Evolutionary conservation across 1,284 basidiomycete genomes (phyloP), one percentile per base, ranked within the genome.

Genomic region (Trichosporon faecale): DNA sequence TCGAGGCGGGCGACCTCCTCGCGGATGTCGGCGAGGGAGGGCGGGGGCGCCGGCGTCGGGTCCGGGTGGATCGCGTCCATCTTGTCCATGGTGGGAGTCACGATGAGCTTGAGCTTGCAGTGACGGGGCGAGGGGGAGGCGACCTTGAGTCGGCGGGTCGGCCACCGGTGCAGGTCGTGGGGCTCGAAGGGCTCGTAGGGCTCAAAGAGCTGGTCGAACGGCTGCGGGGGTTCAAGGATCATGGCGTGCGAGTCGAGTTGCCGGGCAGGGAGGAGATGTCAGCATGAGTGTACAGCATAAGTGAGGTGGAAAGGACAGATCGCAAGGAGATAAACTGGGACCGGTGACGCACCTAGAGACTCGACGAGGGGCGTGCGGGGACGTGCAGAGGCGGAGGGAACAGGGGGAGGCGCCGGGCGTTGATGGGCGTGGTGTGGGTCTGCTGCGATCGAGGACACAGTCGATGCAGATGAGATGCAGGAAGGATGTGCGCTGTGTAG

Each of bases 1-100:
- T 94, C 91, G 76, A 94, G 89, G 8, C 85, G 83, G 16, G 75
- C 68, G 67, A 86, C 81, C 67, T 85, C 84, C 57, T 79, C 82
- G 31, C 85, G 83, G 61, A 86, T 76, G 57, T 84, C 83, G 18
- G 69, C 69, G 55, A 84, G 79, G 18, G 79, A 79, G 9, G 80
- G 79, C 29, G 82, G 79, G 27, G 75, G 71, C 11, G 72, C 72
- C 18, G 82, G 81, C 23, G 75, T 72, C 25, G 83, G 83, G 77
- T 84, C 83, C 23, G 83, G 83, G 70, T 80, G 78, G 49, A 68
- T 71, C 21, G 72, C 37, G 65, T 71, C 68, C 70, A 72, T 72
- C 25, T 37, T 64, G 66, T 52, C 49, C 49, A 52, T 52, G 23
- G 49, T 52, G 49, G 40, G 40, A 44, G 40, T 44, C 40, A 44